These are phyloP conservation scores for Solanum corneliomulleri DNA, from an alignment of 257 asterid genomes.

Conservation along the genomic window DNA sequence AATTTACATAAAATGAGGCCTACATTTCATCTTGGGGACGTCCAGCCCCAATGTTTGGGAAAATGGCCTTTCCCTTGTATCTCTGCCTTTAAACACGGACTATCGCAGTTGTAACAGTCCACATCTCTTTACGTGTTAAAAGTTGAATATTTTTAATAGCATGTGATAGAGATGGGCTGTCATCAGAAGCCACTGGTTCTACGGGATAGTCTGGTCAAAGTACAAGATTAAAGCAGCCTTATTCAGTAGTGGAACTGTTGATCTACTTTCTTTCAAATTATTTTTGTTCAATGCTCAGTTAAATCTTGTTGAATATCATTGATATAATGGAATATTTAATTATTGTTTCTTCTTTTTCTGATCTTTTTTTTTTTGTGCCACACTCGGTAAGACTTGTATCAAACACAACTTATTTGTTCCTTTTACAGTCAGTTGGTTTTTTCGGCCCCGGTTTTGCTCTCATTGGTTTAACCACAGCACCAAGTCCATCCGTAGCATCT, in stretches of 20 bases:
- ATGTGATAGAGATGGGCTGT: background rate
- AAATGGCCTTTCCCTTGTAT: background rate
- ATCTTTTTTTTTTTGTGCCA: background rate
- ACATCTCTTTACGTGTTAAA: background rate
- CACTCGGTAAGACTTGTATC: background rate
- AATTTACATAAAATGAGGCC: background rate
- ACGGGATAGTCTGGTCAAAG: background rate
- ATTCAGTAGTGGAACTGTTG: background rate
- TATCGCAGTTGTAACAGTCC: background rate
- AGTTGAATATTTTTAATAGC: background rate
- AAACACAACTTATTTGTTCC: background rate
- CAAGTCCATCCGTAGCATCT: conserved; percentile 68
- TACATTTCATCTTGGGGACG: background rate
- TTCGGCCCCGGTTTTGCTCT: conserved; percentile 78
- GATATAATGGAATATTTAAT: background rate
- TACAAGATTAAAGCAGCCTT: background rate
- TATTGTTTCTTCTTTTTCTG: background rate
- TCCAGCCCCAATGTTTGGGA: background rate
- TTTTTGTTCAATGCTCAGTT: background rate
- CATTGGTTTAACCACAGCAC: conserved; percentile 64
- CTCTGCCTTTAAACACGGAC: background rate
- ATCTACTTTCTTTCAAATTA: background rate
- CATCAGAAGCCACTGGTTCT: background rate
- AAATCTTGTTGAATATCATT: background rate
- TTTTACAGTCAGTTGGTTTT: conserved; percentile 76